Evolutionary conservation across 257 asterid species (phyloP), one percentile per base, ranked within the genome.

Genomic region (Rauvolfia tetraphylla): DNA sequence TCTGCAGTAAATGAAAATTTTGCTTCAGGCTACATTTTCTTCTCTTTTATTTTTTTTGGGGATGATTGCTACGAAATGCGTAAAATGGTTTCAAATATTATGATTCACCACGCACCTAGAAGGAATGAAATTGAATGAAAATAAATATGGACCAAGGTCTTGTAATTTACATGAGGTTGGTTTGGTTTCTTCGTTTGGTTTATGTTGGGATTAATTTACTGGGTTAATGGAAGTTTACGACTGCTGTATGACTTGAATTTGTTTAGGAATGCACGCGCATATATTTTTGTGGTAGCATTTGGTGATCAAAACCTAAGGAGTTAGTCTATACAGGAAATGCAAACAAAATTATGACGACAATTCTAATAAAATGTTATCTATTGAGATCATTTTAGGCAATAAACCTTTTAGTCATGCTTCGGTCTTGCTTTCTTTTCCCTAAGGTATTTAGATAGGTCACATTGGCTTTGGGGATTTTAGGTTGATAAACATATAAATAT

Each of bases 31-130:
- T 72, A 15, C n/a, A n/a, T n/a, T n/a, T n/a, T n/a, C n/a, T n/a
- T n/a, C n/a, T n/a, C n/a, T 23, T 48, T 25, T 36, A 4, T 57
- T 72, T 46, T 68, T n/a, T n/a, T n/a, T n/a, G n/a, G n/a, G n/a
- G 53, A 58, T 83, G 23, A 73, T 81, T 80, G 67, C 51, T 46
- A 36, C 20, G 44, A 20, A 31, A 73, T 67, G 4, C n/a, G 62
- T 67, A 67, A 59, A 62, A 42, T 78, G 77, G n/a, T 22, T 65
- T 31, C 29, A 79, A 48, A 34, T 2, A 49, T 75, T 36, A 27
- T 53, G 58, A 13, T 5, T 68, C 42, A 0, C 59, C 25, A 20
- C 31, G 14, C 49, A 68, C 36, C 1, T 25, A 2, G 27, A 12
- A 54, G 22, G 20, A 76, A 66, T n/a, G 31, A 20, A 51, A 57